A percentile compares a stretch with the other conserved stretches of the same genome.
phyloP scores from a whole-genome alignment of 306 rosid genomes.

The Fragaria vesca region DNA sequence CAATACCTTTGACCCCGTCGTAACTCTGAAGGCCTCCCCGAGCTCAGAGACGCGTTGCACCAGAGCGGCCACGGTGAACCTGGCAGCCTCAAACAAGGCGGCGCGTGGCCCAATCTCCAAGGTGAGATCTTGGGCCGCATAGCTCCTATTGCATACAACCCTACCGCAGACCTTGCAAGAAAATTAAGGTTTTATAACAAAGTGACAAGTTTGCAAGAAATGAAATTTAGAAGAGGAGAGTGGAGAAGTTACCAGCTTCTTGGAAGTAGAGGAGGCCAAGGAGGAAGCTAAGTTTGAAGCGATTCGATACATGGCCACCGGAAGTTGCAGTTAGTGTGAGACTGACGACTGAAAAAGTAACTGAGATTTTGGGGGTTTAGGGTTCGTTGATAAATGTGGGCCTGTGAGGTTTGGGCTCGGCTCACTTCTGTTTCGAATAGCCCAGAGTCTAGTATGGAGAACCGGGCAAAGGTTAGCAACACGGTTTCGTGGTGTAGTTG shows the following conservation, averaged over 20 bases:
- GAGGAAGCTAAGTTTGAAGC: constrained; percentile 62
- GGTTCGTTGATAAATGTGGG: background rate
- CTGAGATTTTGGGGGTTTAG: background rate
- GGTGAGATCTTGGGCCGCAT: constrained; percentile 69
- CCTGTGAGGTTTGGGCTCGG: background rate
- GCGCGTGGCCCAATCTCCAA: constrained; percentile 87
- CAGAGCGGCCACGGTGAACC: constrained; percentile 44
- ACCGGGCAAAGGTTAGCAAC: too few relatives aligned
- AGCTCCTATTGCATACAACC: constrained; percentile 50
- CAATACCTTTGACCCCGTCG: constrained; percentile 84
- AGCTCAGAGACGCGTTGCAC: background rate
- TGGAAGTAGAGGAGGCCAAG: constrained; percentile 51
- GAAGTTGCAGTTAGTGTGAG: background rate
- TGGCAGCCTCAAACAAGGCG: constrained; percentile 84
- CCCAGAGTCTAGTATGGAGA: too few relatives aligned
- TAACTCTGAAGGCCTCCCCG: background rate
- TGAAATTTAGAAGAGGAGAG: background rate
- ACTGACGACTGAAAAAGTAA: too few relatives aligned
- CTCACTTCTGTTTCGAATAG: too few relatives aligned
- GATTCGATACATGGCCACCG: constrained; percentile 61
- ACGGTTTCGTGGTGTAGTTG: constrained; percentile 62
- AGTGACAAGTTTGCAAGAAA: background rate
- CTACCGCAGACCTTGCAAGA: constrained; percentile 44
- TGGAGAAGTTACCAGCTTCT: constrained; percentile 47
- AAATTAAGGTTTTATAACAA: background rate